Percentiles rank a stretch among this genome's conserved stretches.
These are phyloP conservation scores for Umbelopsis sp. DNA, from an alignment of 192 early-diverging fungal species.

Conservation along the genomic window DNA sequence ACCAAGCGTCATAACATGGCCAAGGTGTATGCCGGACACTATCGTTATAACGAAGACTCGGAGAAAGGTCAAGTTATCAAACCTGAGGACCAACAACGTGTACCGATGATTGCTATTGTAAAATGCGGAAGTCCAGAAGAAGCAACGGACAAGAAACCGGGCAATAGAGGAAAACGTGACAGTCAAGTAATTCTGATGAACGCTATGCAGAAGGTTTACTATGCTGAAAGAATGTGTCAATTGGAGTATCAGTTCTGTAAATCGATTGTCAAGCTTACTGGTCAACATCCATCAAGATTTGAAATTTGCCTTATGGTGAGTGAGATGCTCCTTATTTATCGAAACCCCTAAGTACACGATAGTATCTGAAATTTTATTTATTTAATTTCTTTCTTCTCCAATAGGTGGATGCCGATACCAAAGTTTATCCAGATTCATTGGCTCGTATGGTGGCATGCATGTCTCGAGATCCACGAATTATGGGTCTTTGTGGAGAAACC, in stretches of 20 bases:
- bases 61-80: conserved; percentile 28
- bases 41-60: conserved; percentile 62
- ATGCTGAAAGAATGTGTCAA: conserved; percentile 78
- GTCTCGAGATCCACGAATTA: conserved; percentile 84
- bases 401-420: conserved; percentile 84
- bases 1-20: conserved; percentile 90
- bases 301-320: conserved; percentile 78
- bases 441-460: conserved; percentile 84
- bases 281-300: conserved; percentile 68
- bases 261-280: conserved; percentile 69
- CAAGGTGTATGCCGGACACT: conserved; percentile 90
- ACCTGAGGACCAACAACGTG: conserved; percentile 48
- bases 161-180: conserved; percentile 92
- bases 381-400: conserved; percentile 33
- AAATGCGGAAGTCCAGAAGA: conserved; percentile 78
- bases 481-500: conserved; percentile 97
- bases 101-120: conserved; percentile 75
- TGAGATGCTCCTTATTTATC: not conserved
- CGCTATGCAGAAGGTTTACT: conserved; percentile 83
- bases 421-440: conserved; percentile 76
- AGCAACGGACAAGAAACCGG: conserved; percentile 65
- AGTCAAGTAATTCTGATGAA: conserved; percentile 94
- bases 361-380: conserved; percentile 59
- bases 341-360: conserved; percentile 45
- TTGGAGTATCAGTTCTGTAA: conserved; percentile 81